Evolutionary conservation across 2,329 filamentous ascomycete species (phyloP).

Genomic region (Aspergillus phoenicis): DNA sequence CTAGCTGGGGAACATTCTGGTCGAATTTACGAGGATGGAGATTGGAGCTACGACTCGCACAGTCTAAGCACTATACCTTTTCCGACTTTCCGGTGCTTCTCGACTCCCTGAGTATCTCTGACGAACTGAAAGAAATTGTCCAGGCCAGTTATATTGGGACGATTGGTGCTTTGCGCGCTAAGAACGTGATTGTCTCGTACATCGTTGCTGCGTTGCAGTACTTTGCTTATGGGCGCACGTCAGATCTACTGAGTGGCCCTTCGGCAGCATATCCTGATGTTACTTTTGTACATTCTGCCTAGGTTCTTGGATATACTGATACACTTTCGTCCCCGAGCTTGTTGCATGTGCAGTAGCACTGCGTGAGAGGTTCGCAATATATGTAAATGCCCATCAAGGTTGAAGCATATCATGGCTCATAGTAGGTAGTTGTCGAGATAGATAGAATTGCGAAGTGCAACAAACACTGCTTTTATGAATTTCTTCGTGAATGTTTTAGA

Average conservation of each 20-base stretch:
- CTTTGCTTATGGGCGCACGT: not conserved
- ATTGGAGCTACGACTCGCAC: slow-evolving; percentile 18
- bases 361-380: no score
- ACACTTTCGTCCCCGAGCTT: no score
- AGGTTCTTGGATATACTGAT: accelerated
- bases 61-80: slow-evolving; percentile 22
- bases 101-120: not conserved
- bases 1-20: slow-evolving; percentile 18
- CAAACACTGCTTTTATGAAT: no score
- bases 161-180: not conserved
- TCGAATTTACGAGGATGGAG: slow-evolving; percentile 19
- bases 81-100: slow-evolving; percentile 16
- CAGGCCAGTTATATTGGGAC: not conserved
- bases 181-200: not conserved
- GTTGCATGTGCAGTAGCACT: no score
- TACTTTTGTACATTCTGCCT: not conserved
- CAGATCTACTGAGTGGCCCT: not conserved
- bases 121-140: not conserved
- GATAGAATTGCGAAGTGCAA: no score
- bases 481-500: no score
- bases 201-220: not conserved
- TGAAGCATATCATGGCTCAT: no score
- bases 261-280: not conserved
- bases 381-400: no score
- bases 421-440: no score